Evolutionary conservation across 768 basidiomycete species (phyloP).

Genomic region (Termitomyces bulborhizus): DNA sequence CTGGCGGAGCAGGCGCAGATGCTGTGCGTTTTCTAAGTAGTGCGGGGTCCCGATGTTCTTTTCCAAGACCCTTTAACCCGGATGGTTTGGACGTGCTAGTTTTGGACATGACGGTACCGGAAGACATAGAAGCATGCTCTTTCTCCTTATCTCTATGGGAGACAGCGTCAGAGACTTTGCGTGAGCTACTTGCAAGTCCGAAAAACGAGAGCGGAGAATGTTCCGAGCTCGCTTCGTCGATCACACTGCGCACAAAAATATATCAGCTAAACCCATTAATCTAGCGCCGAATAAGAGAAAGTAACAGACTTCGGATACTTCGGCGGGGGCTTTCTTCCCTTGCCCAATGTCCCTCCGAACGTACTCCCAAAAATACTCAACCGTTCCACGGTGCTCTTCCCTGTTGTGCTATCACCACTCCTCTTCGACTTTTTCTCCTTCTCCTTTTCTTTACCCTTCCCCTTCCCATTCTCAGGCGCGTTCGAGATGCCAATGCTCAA

Average conservation of each 20-base stretch:
- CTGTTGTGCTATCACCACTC: conserved; percentile 32
- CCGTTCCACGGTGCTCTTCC: conserved; percentile 49
- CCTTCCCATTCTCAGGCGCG: conserved; percentile 8
- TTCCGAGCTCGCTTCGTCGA: conserved; percentile 21
- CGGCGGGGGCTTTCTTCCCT: conserved; percentile 77
- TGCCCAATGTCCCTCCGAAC: conserved; percentile 55
- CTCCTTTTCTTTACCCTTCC: conserved; percentile 16
- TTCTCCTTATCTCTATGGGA: conserved; percentile 20
- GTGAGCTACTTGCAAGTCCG: conserved; percentile 34
- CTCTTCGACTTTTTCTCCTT: conserved; percentile 22
- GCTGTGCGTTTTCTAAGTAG: conserved; percentile 54
- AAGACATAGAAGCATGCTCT: conserved; percentile 19
- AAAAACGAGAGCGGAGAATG: conserved; percentile 41
- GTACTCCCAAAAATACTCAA: conserved; percentile 77
- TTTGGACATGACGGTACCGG: background rate
- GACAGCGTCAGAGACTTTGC: conserved; percentile 30
- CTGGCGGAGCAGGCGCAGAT: conserved; percentile 22
- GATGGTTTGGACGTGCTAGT: conserved; percentile 20
- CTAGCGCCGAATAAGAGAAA: conserved; percentile 1
- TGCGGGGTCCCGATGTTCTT: conserved; percentile 29
- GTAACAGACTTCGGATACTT: conserved; percentile 54
- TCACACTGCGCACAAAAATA: conserved; percentile 16
- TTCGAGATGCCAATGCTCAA: conserved; percentile 17
- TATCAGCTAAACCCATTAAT: background rate
- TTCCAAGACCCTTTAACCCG: conserved; percentile 7